Conservation (phyloP, 768 basidiomycete species). For the Lactarius deliciosus region DNA sequence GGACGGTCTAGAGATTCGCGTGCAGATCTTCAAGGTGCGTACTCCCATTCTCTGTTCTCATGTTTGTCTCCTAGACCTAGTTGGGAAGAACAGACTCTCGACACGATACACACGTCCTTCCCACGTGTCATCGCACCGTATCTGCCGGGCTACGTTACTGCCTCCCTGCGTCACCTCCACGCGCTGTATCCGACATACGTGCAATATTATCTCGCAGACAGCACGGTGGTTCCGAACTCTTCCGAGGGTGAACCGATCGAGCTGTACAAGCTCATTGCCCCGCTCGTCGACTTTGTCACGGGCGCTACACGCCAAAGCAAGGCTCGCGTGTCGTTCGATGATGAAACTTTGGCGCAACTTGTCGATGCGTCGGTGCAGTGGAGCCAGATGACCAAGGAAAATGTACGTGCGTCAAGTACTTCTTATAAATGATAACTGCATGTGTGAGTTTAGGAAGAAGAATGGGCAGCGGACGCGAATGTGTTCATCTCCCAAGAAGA, state of each 20-base stretch:
- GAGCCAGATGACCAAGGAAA: conserved; percentile 86
- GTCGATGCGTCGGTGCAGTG: conserved; percentile 62
- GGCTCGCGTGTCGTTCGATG: conserved; percentile 62
- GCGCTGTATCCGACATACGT: conserved; percentile 58
- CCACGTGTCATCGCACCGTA: conserved; percentile 66
- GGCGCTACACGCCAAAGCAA: conserved; percentile 63
- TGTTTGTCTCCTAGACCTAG: conserved; percentile 11
- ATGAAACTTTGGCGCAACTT: conserved; percentile 48
- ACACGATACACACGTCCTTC: conserved; percentile 78
- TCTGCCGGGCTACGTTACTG: conserved; percentile 57
- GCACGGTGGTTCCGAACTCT: conserved; percentile 56
- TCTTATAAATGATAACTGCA: conserved; percentile 13
- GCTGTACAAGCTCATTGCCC: conserved; percentile 71
- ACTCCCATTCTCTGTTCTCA: neutral
- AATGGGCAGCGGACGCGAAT: conserved; percentile 87
- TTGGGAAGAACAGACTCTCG: conserved; percentile 58
- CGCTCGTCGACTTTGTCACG: conserved; percentile 79
- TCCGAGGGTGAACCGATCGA: conserved; percentile 78
- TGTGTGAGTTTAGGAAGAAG: conserved; percentile 64
- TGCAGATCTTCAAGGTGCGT: conserved; percentile 82
- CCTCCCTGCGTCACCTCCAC: conserved; percentile 59
- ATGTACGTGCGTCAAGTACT: conserved; percentile 50
- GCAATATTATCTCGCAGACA: conserved; percentile 58
- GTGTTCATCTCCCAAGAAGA: conserved; percentile 94
- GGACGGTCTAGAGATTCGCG: conserved; percentile 78